Evolutionary conservation across 2,329 filamentous ascomycete genomes (phyloP).

Genomic region (Neurospora crassa): DNA sequence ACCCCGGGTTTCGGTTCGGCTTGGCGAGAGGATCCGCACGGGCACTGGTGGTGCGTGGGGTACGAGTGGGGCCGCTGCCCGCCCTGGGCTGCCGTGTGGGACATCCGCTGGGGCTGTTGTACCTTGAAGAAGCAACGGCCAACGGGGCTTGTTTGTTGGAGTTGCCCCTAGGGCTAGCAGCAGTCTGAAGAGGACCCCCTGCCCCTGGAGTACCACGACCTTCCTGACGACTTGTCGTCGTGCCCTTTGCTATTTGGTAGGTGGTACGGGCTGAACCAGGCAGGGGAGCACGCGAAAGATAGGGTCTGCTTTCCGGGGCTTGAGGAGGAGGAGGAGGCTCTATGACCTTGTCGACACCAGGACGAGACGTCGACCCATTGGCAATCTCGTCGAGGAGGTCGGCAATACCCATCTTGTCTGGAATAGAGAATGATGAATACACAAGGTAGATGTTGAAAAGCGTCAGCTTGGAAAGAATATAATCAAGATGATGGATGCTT

Average conservation of each 20-base stretch:
- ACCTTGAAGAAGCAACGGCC: not conserved
- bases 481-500: not conserved
- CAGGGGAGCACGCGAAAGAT: not conserved
- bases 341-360: not conserved
- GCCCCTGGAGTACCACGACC: not conserved
- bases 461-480: not conserved
- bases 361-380: not conserved
- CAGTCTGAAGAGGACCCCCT: not conserved
- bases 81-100: not conserved
- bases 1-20: constrained; percentile 2
- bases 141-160: not conserved
- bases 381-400: not conserved
- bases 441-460: not conserved
- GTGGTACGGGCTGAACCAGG: not conserved
- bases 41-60: not conserved
- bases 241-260: not conserved
- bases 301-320: not conserved
- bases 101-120: not conserved
- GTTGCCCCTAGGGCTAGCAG: not conserved
- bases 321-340: not conserved
- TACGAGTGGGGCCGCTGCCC: not conserved
- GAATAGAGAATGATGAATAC: not conserved
- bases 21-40: constrained; percentile 1
- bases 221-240: not conserved
- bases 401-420: not conserved